Conservation (phyloP, 2,329 filamentous ascomycete genomes). For the Colletotrichum abscissum region DNA sequence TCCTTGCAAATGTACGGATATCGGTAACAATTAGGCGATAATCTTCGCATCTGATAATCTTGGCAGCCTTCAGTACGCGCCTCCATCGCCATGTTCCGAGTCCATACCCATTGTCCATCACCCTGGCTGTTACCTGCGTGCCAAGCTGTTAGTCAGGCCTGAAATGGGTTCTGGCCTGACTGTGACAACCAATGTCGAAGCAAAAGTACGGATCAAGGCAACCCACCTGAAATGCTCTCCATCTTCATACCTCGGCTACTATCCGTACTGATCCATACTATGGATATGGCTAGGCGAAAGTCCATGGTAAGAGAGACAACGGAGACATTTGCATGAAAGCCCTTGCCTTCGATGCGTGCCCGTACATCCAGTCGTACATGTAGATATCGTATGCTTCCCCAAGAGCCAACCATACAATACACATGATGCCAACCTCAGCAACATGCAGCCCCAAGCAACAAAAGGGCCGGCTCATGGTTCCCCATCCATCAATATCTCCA, state of each 20-base stretch:
- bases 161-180: constrained; percentile 31
- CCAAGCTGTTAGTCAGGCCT: constrained; percentile 14
- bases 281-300: background rate
- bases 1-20: background rate
- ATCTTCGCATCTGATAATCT: background rate
- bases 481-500: constrained; percentile 4
- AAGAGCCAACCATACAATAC: background rate
- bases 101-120: background rate
- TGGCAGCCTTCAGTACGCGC: background rate
- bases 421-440: background rate
- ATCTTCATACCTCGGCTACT: background rate
- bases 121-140: background rate
- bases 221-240: background rate
- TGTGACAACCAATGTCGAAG: background rate
- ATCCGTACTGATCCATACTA: no score
- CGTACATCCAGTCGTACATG: background rate
- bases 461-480: background rate
- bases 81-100: background rate
- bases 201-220: no score
- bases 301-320: constrained; percentile 10
- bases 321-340: background rate
- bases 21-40: background rate
- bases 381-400: background rate
- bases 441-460: background rate
- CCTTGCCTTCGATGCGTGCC: background rate